phyloP scores from a whole-genome alignment of 805 yeast species.

The Kodamaea lidongshanica region DNA sequence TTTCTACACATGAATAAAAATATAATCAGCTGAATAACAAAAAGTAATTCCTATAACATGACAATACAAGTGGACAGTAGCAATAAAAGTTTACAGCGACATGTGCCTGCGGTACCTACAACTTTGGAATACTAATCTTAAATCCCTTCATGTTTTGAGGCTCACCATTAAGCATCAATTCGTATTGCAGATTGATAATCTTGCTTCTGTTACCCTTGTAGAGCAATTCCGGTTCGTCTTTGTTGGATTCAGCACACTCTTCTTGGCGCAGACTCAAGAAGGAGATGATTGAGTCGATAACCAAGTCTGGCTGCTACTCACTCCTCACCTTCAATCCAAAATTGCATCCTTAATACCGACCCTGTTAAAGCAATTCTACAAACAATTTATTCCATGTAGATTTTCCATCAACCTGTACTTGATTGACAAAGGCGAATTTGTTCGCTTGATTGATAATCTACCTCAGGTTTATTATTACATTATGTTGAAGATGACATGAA shows the following conservation, averaged over 20 bases:
- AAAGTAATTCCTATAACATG: too few relatives aligned
- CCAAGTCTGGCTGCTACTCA: slow-evolving; percentile 45
- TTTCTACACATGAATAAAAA: too few relatives aligned
- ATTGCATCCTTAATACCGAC: too few relatives aligned
- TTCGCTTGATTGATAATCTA: too few relatives aligned
- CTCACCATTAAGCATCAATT: slow-evolving; percentile 11
- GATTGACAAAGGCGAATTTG: slow-evolving; percentile 21
- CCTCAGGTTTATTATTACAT: slow-evolving; percentile 55
- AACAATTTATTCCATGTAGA: too few relatives aligned
- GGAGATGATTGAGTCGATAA: slow-evolving; percentile 15
- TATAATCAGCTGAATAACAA: too few relatives aligned
- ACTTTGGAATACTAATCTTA: neutral
- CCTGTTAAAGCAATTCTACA: too few relatives aligned
- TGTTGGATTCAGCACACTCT: slow-evolving; percentile 14
- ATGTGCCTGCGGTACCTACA: too few relatives aligned
- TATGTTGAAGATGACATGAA: too few relatives aligned
- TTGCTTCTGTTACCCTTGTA: slow-evolving; percentile 14
- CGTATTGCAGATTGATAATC: slow-evolving; percentile 11
- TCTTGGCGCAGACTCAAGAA: slow-evolving; percentile 15
- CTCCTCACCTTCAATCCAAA: slow-evolving; percentile 43
- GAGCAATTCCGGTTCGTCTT: slow-evolving; percentile 16
- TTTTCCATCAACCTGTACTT: too few relatives aligned
- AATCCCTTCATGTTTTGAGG: slow-evolving; percentile 6
- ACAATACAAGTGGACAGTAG: too few relatives aligned
- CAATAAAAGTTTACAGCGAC: neutral